Percentiles rank a stretch among this genome's conserved stretches.
Evolutionary conservation across 345 rosid species (phyloP).

Genomic region (Litchi chinensis): DNA sequence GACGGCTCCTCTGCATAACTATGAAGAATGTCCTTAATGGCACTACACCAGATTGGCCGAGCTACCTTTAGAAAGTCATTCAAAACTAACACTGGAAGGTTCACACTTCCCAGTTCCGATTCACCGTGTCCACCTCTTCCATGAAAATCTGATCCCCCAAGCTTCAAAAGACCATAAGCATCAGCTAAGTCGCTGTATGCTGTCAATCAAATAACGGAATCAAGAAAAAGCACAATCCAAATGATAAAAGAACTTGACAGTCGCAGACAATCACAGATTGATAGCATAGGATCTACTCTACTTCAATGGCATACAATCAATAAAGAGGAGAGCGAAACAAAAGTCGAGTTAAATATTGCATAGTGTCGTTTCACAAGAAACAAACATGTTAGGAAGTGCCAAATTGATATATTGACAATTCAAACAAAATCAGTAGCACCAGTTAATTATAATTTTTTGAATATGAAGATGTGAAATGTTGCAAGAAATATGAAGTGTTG

Average conservation of each 20-base stretch:
- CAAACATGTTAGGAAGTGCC: background rate
- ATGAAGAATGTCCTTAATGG: conserved; percentile 55
- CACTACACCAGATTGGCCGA: conserved; percentile 80
- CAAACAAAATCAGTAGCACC: background rate
- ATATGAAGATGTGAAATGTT: background rate
- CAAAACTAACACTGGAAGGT: conserved; percentile 64
- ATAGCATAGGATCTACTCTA: background rate
- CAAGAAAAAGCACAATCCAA: background rate
- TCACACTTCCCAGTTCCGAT: conserved; percentile 80
- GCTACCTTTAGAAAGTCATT: conserved; percentile 73
- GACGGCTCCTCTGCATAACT: conserved; percentile 67
- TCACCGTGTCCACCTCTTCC: conserved; percentile 84
- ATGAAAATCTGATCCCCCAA: conserved; percentile 96
- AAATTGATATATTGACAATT: background rate
- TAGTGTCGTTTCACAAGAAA: background rate
- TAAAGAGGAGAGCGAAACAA: background rate
- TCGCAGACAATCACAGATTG: background rate
- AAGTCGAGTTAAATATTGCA: background rate
- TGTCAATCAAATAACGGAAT: conserved; percentile 31
- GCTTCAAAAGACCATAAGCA: conserved; percentile 70
- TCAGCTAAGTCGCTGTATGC: conserved; percentile 84
- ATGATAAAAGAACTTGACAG: background rate
- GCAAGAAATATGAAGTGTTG: background rate
- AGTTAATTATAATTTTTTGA: background rate
- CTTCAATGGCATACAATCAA: background rate